Base-by-base conservation (phyloP, 768 basidiomycete genomes). In the Tephrocybe sp. region DNA sequence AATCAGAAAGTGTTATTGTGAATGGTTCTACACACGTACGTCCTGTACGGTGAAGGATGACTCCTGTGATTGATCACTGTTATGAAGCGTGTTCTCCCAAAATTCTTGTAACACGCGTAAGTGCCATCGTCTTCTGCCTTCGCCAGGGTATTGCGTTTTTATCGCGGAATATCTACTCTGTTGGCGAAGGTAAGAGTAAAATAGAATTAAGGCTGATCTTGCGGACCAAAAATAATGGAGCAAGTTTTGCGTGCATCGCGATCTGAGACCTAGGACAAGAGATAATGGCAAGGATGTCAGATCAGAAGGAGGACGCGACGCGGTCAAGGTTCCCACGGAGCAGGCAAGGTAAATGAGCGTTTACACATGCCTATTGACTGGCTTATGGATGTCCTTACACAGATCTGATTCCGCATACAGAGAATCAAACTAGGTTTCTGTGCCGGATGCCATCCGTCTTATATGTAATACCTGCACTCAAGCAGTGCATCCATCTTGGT, bases 51-150 rank as follows among this genome's bases (percentile, higher is more conserved):
- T 34, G 19, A 52, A 13, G 23, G 21, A 40, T 13, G 50, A 43
- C n/a, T 45, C 37, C 9, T 31, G 21, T 2, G 24, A 43, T 5
- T 19, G 13, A 18, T 38, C 42, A 9, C 19, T 36, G 21, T 42
- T 23, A 11, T 45, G 43, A 29, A 47, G 46, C 45, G 64, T 70
- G 45, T 34, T 43, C 50, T 54, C 62, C 82, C 82, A 78, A 60
- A 82, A 74, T 45, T 73, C 63, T 58, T 77, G 65, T 12, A 80
- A 70, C 24, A 77, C 70, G 23, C 75, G 76, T 49, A 86, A 62
- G 47, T 71, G 70, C 78, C 77, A 78, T 62, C 64, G 74, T 13
- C 84, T 74, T 44, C 83, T 74, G 16, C 83, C 83, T 57, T 83
- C 78, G 15, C 64, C 59, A 29, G 80, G 78, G 57, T 74, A 68